Conservation (phyloP, 768 basidiomycete species). For the Mycena olivaceomarginata region DNA sequence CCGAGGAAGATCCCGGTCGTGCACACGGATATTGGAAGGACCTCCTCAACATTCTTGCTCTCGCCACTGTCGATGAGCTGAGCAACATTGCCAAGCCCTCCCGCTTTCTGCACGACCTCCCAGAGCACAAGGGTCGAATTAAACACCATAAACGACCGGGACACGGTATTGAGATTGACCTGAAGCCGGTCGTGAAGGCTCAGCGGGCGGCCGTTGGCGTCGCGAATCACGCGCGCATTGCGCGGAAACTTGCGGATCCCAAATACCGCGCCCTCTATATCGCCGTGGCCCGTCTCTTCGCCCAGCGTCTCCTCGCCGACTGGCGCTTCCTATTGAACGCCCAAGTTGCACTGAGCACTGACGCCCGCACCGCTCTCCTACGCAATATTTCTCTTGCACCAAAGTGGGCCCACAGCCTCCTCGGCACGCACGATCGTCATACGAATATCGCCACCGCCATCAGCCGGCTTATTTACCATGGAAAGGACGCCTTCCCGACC, state of each 20-base stretch:
- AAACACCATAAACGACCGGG: background rate
- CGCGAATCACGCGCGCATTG: constrained; percentile 58
- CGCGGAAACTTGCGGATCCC: constrained; percentile 63
- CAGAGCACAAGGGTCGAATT: constrained; percentile 16
- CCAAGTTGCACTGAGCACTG: constrained; percentile 54
- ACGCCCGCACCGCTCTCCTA: constrained; percentile 54
- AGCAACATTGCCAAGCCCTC: constrained; percentile 41
- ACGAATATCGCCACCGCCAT: constrained; percentile 83
- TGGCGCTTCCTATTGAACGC: constrained; percentile 60
- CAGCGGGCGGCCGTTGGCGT: constrained; percentile 48
- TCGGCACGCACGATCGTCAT: constrained; percentile 74
- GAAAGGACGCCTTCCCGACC: constrained; percentile 50
- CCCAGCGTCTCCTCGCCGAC: constrained; percentile 71
- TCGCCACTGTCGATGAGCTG: constrained; percentile 75
- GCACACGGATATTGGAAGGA: constrained; percentile 88
- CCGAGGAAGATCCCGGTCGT: constrained; percentile 50
- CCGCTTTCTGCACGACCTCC: constrained; percentile 55
- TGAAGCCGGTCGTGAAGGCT: constrained; percentile 49
- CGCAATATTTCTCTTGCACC: constrained; percentile 73
- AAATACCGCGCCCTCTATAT: constrained; percentile 80
- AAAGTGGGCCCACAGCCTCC: constrained; percentile 84
- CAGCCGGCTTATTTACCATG: constrained; percentile 68
- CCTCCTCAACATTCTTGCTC: constrained; percentile 78
- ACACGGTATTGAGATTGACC: background rate
- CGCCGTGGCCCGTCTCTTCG: constrained; percentile 76